phyloP scores from a whole-genome alignment of 805 yeast genomes.

The Ogataea dorogensis region DNA sequence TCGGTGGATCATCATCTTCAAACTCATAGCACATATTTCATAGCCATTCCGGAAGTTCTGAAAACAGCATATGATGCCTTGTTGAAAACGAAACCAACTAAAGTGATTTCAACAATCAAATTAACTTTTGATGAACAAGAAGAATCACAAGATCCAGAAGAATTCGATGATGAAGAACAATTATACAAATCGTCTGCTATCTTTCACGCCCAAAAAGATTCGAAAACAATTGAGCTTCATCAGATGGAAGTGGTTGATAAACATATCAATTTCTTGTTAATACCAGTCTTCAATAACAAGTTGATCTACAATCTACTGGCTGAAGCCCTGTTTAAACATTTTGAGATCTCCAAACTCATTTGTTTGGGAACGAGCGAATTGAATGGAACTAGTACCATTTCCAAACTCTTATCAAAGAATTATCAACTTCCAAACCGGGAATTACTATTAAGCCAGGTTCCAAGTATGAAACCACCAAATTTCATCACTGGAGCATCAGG shows the following conservation, averaged over 20 bases:
- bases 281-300: slow-evolving; percentile 27
- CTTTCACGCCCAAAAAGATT: slow-evolving; percentile 27
- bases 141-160: slow-evolving; percentile 19
- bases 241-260: slow-evolving; percentile 6
- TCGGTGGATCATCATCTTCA: slow-evolving; percentile 21
- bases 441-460: slow-evolving; percentile 26
- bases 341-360: slow-evolving; percentile 14
- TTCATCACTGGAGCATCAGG: slow-evolving; percentile 46
- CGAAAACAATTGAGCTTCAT: slow-evolving; percentile 16
- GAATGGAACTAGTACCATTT: slow-evolving; percentile 16
- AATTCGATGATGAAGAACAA: slow-evolving; percentile 50
- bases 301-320: slow-evolving; percentile 27
- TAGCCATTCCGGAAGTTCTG: slow-evolving; percentile 35
- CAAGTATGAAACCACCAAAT: slow-evolving; percentile 47
- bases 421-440: not conserved
- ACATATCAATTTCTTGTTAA: slow-evolving; percentile 14
- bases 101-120: slow-evolving; percentile 16
- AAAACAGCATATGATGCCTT: slow-evolving; percentile 25
- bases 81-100: slow-evolving; percentile 6
- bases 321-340: slow-evolving; percentile 12
- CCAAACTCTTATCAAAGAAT: slow-evolving; percentile 15
- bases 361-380: slow-evolving; percentile 28
- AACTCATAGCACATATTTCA: slow-evolving; percentile 23
- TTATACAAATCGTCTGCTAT: slow-evolving; percentile 37
- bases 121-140: slow-evolving; percentile 15